Conservation (phyloP, 768 basidiomycete species). For the Arthromyces matolae region DNA sequence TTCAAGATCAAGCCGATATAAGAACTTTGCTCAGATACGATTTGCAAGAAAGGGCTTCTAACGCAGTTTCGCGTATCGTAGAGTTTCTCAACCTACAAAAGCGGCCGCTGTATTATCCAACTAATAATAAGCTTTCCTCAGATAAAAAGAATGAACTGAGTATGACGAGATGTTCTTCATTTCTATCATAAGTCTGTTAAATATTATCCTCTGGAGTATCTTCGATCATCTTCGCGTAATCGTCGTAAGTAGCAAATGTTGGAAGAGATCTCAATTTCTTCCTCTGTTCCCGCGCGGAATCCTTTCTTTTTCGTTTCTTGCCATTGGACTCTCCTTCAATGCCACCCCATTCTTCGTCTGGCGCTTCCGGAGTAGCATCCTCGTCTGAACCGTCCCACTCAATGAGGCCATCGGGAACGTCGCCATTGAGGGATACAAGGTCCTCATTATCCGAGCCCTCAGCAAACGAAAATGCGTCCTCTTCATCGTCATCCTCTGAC, state of each 20-base stretch:
- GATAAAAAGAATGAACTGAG: too few species aligned
- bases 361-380: constrained; percentile 34
- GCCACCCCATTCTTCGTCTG: constrained; percentile 56
- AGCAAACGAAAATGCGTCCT: constrained; percentile 48
- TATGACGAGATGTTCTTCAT: not conserved
- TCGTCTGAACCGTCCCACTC: constrained; percentile 56
- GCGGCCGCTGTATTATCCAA: too few species aligned
- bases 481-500: constrained; percentile 33
- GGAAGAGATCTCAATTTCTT: constrained; percentile 70
- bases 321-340: constrained; percentile 29
- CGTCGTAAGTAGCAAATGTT: constrained; percentile 85
- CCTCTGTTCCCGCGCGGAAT: constrained; percentile 42
- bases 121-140: not conserved
- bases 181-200: constrained; percentile 7
- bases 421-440: constrained; percentile 54
- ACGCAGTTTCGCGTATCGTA: too few species aligned
- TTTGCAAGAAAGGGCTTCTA: too few species aligned
- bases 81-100: too few species aligned
- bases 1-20: constrained; percentile 99
- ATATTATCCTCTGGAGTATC: constrained; percentile 69
- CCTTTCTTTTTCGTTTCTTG: constrained; percentile 46
- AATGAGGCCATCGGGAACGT: constrained; percentile 53
- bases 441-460: constrained; percentile 75
- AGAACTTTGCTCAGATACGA: too few species aligned
- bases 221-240: constrained; percentile 83